Conservation (phyloP, 2,329 filamentous ascomycete species). For the Sporothrix inflata region DNA sequence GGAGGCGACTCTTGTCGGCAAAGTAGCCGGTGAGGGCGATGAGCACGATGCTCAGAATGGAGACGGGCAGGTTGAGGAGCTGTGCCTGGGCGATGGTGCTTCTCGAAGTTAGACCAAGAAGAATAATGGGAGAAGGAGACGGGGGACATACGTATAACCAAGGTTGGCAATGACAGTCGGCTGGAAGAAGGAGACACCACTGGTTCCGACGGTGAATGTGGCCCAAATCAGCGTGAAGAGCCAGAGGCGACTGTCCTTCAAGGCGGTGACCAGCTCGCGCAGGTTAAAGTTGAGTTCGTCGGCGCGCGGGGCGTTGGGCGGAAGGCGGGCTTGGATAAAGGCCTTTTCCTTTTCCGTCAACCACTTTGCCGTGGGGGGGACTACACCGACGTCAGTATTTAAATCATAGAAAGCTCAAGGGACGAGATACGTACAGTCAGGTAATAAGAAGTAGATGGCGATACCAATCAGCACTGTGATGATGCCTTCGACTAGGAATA, state of each 20-base stretch:
- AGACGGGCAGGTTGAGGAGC: conserved; percentile 46
- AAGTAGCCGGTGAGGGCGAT: conserved; percentile 30
- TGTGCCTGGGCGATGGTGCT: conserved; percentile 50
- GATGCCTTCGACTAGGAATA: conserved; percentile 51
- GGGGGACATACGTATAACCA: conserved; percentile 33
- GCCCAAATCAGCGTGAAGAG: conserved; percentile 53
- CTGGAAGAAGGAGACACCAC: conserved; percentile 49
- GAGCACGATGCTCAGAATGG: conserved; percentile 26
- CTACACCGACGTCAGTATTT: conserved; percentile 34
- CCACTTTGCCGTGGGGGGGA: conserved; percentile 50
- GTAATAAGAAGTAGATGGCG: conserved; percentile 55
- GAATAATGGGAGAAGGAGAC: background rate
- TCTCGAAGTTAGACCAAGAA: conserved; percentile 27
- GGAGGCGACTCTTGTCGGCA: conserved; percentile 31
- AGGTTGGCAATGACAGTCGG: conserved; percentile 47
- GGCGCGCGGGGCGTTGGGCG: conserved; percentile 48
- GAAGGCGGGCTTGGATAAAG: conserved; percentile 53
- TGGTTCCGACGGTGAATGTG: conserved; percentile 50
- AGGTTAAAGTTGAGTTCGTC: conserved; percentile 47
- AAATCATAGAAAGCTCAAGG: no score
- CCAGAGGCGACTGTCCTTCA: conserved; percentile 50
- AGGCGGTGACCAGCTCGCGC: conserved; percentile 43
- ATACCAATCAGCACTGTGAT: conserved; percentile 52
- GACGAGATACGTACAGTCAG: conserved; percentile 49
- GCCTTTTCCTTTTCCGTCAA: conserved; percentile 50